phyloP scores from a whole-genome alignment of 257 asterid genomes.

The Solanum raphanifolium region DNA sequence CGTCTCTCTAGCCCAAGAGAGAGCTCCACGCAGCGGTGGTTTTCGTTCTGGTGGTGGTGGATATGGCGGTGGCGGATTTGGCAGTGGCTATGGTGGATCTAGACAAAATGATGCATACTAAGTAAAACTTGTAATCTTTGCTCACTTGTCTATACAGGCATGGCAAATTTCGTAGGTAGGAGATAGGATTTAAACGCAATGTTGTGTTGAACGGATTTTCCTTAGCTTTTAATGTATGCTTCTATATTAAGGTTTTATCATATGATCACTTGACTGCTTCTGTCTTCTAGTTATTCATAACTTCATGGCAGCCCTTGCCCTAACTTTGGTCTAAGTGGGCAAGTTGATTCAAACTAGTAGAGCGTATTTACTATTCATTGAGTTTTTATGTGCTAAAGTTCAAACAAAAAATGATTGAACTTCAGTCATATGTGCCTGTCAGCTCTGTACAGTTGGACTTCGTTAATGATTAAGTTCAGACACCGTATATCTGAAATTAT shows the following conservation, averaged over 20 bases:
- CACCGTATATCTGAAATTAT: no score
- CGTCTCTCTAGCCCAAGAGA: constrained; percentile 53
- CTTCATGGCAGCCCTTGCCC: not conserved
- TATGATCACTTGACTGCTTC: not conserved
- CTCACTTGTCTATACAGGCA: constrained; percentile 16
- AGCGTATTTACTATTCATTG: not conserved
- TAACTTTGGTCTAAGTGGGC: not conserved
- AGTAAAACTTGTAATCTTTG: constrained; percentile 1
- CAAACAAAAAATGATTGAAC: no score
- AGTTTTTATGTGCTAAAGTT: not conserved
- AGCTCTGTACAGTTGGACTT: not conserved
- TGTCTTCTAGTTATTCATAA: not conserved
- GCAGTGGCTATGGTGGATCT: constrained; percentile 13
- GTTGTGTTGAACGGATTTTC: not conserved
- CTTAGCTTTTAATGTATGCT: not conserved
- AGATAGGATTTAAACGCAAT: not conserved
- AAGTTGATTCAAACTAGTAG: not conserved
- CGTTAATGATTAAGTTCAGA: not conserved
- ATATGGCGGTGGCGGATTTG: constrained; percentile 18
- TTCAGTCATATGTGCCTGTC: no score
- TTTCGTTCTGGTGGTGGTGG: constrained; percentile 17
- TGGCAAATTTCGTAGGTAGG: constrained; percentile 13
- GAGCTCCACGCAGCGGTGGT: constrained; percentile 34
- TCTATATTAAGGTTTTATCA: not conserved
- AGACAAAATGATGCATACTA: constrained; percentile 28